These are phyloP conservation scores for Trypanosoma lewisi DNA, from an alignment of 208 protist genomes.

Conservation along the genomic window DNA sequence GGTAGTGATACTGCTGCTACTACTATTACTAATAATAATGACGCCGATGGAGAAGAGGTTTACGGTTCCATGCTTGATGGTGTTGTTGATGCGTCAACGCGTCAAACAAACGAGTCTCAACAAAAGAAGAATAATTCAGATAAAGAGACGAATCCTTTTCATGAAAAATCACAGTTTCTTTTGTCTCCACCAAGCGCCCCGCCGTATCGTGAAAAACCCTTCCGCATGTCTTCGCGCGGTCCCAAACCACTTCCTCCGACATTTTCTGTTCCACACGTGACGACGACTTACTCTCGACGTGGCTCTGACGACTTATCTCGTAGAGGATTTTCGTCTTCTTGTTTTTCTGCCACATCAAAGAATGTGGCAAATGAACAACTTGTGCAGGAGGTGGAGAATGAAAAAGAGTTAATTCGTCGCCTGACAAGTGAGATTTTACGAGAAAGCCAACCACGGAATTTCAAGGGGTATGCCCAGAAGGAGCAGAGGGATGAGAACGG, in stretches of 20 bases:
- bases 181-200: not conserved
- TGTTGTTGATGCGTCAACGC: no score
- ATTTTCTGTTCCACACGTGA: not conserved
- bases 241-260: not conserved
- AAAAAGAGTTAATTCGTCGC: slow-evolving; percentile 7
- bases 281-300: not conserved
- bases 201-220: not conserved
- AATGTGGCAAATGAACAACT: not conserved
- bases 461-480: not conserved
- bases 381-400: not conserved
- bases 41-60: not conserved
- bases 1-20: no score
- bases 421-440: slow-evolving; percentile 12
- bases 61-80: not conserved
- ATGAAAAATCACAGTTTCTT: slow-evolving; percentile 4
- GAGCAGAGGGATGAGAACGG: not conserved
- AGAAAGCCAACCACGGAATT: not conserved
- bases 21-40: not conserved
- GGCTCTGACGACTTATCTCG: not conserved
- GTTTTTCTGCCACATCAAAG: not conserved
- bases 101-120: not conserved
- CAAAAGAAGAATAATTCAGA: not conserved
- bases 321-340: not conserved
- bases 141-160: no score
- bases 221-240: not conserved